Base-by-base conservation (phyloP, 2,329 filamentous ascomycete genomes). In the Aspergillus fijiensis region DNA sequence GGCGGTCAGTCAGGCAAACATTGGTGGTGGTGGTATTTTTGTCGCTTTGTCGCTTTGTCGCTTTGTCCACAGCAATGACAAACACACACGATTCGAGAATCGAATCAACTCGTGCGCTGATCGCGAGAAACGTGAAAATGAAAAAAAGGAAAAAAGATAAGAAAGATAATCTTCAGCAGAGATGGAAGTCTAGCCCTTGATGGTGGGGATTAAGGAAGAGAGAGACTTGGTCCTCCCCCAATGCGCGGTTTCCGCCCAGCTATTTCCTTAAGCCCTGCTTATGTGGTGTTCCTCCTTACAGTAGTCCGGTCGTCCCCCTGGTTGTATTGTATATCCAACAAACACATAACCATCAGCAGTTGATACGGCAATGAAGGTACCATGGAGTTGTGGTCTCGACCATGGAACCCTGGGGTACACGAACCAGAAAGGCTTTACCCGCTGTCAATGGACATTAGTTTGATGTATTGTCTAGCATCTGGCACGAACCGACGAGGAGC, bases 231-330 rank as follows among this genome's bases (percentile, higher is more conserved):
- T 52, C 23, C 49, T 33, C 47, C 33, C 35, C 21, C 48, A 29
- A 55, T 59, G 55, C 60, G 64, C 64, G 64, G 60, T 63, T 54
- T 58, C 62, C 59, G 63, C 45, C 42, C 55, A 59, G 59, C 39
- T 61, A 60, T 59, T 63, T 56, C 31, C 39, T 42, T 53, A 29
- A 55, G 48, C 16, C 35, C 25, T 55, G 42, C 49, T 27, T 29
- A 29, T 29, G 27, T 9, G 27, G 11, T 25, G n/a, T 21, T 14
- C 35, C 31, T 27, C 51, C 51, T 35, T 55, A 47, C 31, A 35
- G 33, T 35, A 2, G 35, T 45, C 39, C 39, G 51, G 52, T 27
- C 33, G 52, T 45, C 14, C 14, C 12, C 33, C 33, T 12, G 33
- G 11, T 5, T 35, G 33, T 16, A 35, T 35, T 35, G 33, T 29